Conservation (phyloP, 2,329 filamentous ascomycete species). For the Lasiodiplodia sp. region DNA sequence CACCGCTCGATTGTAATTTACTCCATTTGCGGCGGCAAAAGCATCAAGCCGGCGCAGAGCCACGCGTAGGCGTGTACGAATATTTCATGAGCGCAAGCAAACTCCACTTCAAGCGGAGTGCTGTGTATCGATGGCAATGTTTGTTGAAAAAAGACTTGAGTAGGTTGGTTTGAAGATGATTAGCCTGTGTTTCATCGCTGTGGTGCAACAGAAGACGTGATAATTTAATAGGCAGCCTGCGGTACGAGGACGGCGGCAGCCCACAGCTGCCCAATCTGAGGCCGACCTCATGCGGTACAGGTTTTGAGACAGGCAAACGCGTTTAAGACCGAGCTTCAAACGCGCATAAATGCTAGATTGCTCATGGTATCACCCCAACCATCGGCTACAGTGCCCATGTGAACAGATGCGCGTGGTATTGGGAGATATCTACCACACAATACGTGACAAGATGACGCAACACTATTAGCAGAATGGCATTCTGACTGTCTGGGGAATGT, state of each 20-base stretch:
- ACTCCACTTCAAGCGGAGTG: background rate
- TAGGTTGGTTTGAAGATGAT: background rate
- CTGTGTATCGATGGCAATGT: background rate
- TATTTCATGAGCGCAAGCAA: background rate
- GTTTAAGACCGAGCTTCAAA: background rate
- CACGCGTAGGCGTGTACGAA: constrained; percentile 1
- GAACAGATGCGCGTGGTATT: background rate
- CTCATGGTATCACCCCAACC: background rate
- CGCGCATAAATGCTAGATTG: background rate
- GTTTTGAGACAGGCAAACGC: background rate
- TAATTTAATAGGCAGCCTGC: background rate
- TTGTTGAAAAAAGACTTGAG: background rate
- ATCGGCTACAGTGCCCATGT: background rate
- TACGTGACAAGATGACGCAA: background rate
- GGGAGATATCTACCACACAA: background rate
- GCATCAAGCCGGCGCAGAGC: background rate
- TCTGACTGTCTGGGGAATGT: background rate
- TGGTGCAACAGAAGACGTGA: background rate
- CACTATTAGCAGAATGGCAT: background rate
- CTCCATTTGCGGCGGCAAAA: background rate
- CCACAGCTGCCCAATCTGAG: background rate
- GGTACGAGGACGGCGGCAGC: background rate
- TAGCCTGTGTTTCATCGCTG: background rate
- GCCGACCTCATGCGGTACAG: background rate
- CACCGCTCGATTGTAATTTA: constrained; percentile 1